phyloP scores from a whole-genome alignment of 2,329 filamentous ascomycete genomes.

The Nemania sp. region DNA sequence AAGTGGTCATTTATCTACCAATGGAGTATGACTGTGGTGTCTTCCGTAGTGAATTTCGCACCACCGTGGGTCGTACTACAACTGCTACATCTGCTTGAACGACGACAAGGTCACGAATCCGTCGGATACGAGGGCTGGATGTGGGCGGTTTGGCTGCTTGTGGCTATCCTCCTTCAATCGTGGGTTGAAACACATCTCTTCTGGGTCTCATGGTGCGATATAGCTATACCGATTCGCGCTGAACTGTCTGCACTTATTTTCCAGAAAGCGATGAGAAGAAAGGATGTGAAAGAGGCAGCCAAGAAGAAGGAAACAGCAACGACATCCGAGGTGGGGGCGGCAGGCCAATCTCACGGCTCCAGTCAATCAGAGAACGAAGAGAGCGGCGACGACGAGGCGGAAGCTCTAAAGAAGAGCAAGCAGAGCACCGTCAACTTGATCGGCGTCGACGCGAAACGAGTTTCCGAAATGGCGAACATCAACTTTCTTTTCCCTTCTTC shows the following conservation, averaged over 20 bases:
- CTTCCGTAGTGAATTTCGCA: conserved; percentile 64
- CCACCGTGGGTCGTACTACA: conserved; percentile 71
- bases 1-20: conserved; percentile 59
- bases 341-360: too few species aligned
- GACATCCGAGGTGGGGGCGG: too few species aligned
- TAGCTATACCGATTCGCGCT: conserved; percentile 68
- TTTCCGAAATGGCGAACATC: conserved; percentile 69
- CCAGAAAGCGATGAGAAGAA: conserved; percentile 74
- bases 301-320: conserved; percentile 50
- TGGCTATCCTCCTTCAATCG: conserved; percentile 59
- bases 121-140: conserved; percentile 62
- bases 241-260: conserved; percentile 75
- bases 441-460: conserved; percentile 72
- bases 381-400: conserved; percentile 52
- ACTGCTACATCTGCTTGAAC: conserved; percentile 67
- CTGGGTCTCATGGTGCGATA: conserved; percentile 66
- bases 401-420: conserved; percentile 53
- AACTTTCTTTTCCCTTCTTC: conserved; percentile 68
- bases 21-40: conserved; percentile 57
- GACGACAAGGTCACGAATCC: conserved; percentile 47
- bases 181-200: conserved; percentile 68
- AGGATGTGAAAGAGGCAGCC: conserved; percentile 70
- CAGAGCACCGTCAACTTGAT: conserved; percentile 79
- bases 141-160: conserved; percentile 68
- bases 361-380: conserved; percentile 35